Base-by-base conservation (phyloP, 2,329 filamentous ascomycete genomes). In the Leptographium radiaticola region DNA sequence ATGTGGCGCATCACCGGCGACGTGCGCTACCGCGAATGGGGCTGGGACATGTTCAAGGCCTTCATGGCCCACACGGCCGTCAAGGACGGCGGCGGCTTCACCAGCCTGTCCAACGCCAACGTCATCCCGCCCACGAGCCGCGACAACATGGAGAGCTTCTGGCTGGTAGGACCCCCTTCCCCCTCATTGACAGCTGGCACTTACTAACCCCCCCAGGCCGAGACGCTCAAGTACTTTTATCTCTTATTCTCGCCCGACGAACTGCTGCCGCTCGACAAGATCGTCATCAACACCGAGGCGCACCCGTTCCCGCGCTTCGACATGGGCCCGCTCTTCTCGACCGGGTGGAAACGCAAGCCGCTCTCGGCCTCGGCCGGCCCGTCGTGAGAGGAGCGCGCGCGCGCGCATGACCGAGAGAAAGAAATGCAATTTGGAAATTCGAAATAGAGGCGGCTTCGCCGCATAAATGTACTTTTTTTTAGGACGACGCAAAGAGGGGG, bases 61-160 rank as follows among this genome's bases (percentile, higher is more conserved):
- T 98, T 98, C 66, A 76, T 91, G 68, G 84, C 89, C 63, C 79
- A 95, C 68, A 95, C 88, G 0, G 81, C 86, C 8, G 85, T 95
- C 2, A 75, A 80, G 45, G 84, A 90, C 42, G 81, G 82, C 40
- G 83, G 83, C 42, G 89, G 89, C 0, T 97, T 94, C 65, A 89
- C 87, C 1, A 90, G 86, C 59, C 74, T 97, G 57, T 76, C 76
- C 18, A 81, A 94, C 64, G 90, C 89, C 31, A 83, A 84, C 59
- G 69, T 70, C 6, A 69, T 93, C 11, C 89, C 90, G 20, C 81
- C 89, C 0, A 67, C 73, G 15, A 72, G 74, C 47, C 76, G 81
- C 56, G 91, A 98, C 68, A 97, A 97, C 62, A 96, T 98, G 91
- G 93, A 98, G 71, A 94, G 89, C 66, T 97, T 97, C 71, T 98